Base-by-base conservation (phyloP, 2,329 filamentous ascomycete species). In the Camillea tinctor region DNA sequence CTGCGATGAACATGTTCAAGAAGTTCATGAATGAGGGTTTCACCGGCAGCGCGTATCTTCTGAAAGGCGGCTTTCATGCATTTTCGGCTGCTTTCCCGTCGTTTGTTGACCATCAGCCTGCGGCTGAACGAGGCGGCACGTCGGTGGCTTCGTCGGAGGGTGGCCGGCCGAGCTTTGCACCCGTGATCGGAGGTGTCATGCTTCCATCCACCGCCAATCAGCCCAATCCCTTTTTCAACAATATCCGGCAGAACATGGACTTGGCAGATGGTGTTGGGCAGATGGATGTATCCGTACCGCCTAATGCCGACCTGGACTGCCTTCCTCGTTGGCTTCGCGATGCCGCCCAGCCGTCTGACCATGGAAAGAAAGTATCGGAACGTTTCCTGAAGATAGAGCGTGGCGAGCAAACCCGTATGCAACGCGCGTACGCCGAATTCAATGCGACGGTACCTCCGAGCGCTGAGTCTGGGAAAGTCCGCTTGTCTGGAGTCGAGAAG, bases 161-260 rank as follows among this genome's bases (percentile, higher is more conserved):
- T 19, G 80, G 68, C 48, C 68, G 70, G 15, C 75, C 73, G 4
- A 78, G 75, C 11, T 73, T 92, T 48, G 84, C 89, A 1, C 91
- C 91, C 1, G 90, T 97, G n/a, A 90, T 93, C 60, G 95, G 94
- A 60, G 94, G 94, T 6, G 96, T 96, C 64, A 85, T 87, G 60
- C 87, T 98, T 73, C 95, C 95, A 1, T 79, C 80, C 48, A 82
- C 85, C 0, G 83, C 86, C 65, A 87, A 87, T 61, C 85, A 86
- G 0, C 83, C 87, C 0, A 96, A 96, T 68, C 93, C 94, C 0
- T 98, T 99, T 78, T 98, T 98, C 74, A 88, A 88, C 62, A 98
- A 97, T 65, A 98, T 99, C 68, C 88, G 95, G 50, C 95, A 98
- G 74, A 97, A 98, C 65, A 94, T 96, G 86, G 95, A 98, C 71